Conservation (phyloP, 257 asterid genomes). For the Schizonepeta tenuifolia region DNA sequence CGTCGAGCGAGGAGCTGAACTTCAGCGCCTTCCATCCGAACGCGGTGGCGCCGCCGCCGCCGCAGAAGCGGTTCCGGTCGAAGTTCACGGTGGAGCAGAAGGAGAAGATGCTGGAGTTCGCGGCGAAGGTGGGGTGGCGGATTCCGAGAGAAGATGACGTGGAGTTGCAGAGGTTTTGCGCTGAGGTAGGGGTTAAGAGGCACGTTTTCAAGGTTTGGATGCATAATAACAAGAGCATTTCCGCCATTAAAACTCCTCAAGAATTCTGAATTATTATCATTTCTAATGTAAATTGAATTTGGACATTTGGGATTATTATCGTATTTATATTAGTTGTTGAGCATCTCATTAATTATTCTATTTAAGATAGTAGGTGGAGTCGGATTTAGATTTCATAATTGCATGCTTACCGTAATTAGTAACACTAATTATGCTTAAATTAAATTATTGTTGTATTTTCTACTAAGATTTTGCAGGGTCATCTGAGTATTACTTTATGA, state of each 20-base stretch:
- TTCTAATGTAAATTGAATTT: background rate
- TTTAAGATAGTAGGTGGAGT: background rate
- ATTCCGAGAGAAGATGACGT: constrained; percentile 92
- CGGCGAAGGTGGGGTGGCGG: constrained; percentile 92
- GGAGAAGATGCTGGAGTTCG: constrained; percentile 87
- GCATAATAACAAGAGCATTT: constrained; percentile 75
- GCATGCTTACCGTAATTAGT: background rate
- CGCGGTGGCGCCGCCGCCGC: constrained; percentile 56
- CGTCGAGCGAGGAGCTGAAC: constrained; percentile 86
- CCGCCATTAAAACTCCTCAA: constrained; percentile 34
- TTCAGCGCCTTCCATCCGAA: constrained; percentile 52
- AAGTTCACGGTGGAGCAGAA: constrained; percentile 85
- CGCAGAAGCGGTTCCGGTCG: constrained; percentile 72
- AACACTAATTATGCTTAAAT: background rate
- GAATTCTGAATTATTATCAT: constrained; percentile 1
- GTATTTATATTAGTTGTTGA: background rate
- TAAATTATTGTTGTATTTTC: background rate
- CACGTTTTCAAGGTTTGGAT: constrained; percentile 97
- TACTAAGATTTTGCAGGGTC: background rate
- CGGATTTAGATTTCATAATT: background rate
- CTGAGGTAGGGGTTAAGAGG: constrained; percentile 81
- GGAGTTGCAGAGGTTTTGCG: constrained; percentile 81
- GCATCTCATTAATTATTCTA: background rate
- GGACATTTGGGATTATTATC: background rate
- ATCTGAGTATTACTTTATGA: background rate